Percentiles rank a stretch among this genome's conserved stretches.
phyloP scores from a whole-genome alignment of 768 basidiomycete species.

The Boletales sp. region DNA sequence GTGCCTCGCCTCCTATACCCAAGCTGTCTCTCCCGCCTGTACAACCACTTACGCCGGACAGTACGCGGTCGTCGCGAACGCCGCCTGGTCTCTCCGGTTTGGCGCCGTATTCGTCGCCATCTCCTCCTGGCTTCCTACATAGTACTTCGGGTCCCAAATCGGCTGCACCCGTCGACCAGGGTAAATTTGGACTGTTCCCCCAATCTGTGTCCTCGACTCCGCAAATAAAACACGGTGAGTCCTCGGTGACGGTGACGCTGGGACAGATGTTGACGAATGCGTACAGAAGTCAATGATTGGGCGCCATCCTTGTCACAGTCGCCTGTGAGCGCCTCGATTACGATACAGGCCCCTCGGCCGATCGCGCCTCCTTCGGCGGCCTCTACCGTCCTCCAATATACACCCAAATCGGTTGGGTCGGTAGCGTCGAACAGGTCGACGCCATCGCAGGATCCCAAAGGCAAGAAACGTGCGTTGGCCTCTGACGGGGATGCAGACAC shows the following conservation, averaged over 20 bases:
- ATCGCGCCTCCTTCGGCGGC: conserved; percentile 25
- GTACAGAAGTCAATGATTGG: conserved; percentile 25
- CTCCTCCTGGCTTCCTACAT: conserved; percentile 34
- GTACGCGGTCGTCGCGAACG: conserved; percentile 31
- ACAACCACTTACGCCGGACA: conserved; percentile 27
- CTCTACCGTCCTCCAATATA: conserved; percentile 32
- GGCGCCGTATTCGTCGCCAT: conserved; percentile 31
- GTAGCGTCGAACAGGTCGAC: conserved; percentile 22
- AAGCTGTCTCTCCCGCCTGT: conserved; percentile 13
- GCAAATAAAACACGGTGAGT: conserved; percentile 29
- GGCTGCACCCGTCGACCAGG: conserved; percentile 13
- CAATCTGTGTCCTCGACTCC: conserved; percentile 19
- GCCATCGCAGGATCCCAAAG: conserved; percentile 27
- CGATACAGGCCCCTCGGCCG: conserved; percentile 30
- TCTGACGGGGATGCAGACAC: conserved; percentile 19
- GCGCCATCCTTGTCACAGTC: conserved; percentile 14
- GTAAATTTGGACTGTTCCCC: conserved; percentile 16
- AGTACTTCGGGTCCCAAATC: conserved; percentile 26
- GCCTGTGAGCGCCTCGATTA: conserved; percentile 14
- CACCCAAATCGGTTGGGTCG: conserved; percentile 15
- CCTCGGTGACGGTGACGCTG: neutral
- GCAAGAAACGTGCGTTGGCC: conserved; percentile 39
- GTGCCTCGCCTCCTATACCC: conserved; percentile 13
- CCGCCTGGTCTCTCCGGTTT: conserved; percentile 32
- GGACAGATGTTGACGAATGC: neutral